These are phyloP conservation scores for Lepidium aucheri DNA, from an alignment of 345 rosid species.

Conservation along the genomic window DNA sequence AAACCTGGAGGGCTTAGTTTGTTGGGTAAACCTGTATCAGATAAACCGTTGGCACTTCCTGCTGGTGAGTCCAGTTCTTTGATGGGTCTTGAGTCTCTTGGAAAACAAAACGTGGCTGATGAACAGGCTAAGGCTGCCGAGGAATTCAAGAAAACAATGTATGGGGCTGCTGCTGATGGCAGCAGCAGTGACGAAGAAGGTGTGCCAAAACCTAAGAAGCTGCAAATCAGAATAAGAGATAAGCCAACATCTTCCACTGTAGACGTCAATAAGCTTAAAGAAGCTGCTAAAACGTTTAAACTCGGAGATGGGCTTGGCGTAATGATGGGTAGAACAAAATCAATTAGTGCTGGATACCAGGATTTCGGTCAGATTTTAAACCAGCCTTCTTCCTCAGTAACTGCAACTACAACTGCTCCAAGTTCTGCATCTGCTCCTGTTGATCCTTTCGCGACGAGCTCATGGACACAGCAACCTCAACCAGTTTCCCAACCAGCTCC, in stretches of 20 bases:
- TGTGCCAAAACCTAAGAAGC: conserved; percentile 50
- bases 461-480: conserved; percentile 44
- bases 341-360: conserved; percentile 49
- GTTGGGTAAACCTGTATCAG: conserved; percentile 37
- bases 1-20: conserved; percentile 44
- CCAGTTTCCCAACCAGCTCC: conserved; percentile 49
- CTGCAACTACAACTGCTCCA: conserved; percentile 32
- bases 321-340: conserved; percentile 58
- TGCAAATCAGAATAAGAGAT: conserved; percentile 88
- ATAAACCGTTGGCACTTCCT: conserved; percentile 39
- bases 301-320: conserved; percentile 81
- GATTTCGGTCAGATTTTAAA: conserved; percentile 49
- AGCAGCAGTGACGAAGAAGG: conserved; percentile 98
- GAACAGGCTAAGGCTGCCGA: conserved; percentile 95
- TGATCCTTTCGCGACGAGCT: conserved; percentile 60
- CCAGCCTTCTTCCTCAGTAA: conserved; percentile 38
- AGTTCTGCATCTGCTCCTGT: conserved; percentile 41
- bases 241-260: conserved; percentile 72
- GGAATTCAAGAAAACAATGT: conserved; percentile 94
- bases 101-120: conserved; percentile 51
- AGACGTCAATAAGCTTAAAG: conserved; percentile 91
- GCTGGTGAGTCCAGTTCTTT: conserved; percentile 46
- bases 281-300: conserved; percentile 78
- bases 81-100: conserved; percentile 79
- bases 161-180: conserved; percentile 65